Evolutionary conservation across 805 yeast species (phyloP).

Genomic region (Osmozyma mogii): DNA sequence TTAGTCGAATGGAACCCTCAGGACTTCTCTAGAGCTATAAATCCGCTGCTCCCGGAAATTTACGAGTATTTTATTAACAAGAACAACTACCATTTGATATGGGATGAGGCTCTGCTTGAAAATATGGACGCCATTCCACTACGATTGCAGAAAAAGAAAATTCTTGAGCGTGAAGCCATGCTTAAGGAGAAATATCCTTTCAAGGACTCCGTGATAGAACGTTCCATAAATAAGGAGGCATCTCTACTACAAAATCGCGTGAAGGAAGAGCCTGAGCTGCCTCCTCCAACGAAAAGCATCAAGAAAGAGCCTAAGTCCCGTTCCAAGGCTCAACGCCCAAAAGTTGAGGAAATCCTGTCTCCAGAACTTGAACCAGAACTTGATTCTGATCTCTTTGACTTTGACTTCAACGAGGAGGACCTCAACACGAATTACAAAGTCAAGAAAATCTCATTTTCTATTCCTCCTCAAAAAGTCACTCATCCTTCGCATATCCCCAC

Average conservation of each 20-base stretch:
- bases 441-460: constrained; percentile 21
- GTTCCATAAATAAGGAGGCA: constrained; percentile 17
- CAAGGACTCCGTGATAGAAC: constrained; percentile 20
- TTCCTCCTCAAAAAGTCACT: constrained; percentile 30
- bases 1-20: constrained; percentile 55
- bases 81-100: constrained; percentile 19
- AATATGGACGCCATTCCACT: constrained; percentile 26
- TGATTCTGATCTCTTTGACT: too few relatives aligned
- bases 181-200: constrained; percentile 29
- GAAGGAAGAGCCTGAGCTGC: constrained; percentile 14
- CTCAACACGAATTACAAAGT: constrained; percentile 17
- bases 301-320: too few relatives aligned
- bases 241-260: constrained; percentile 19
- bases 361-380: too few relatives aligned
- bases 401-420: neutral
- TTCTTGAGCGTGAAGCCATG: constrained; percentile 25
- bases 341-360: too few relatives aligned
- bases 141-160: constrained; percentile 30
- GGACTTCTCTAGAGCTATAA: constrained; percentile 22
- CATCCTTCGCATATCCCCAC: constrained; percentile 39
- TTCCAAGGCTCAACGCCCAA: too few relatives aligned
- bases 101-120: constrained; percentile 22
- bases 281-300: constrained; percentile 4
- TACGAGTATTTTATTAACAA: constrained; percentile 23
- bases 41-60: constrained; percentile 23